Conservation (phyloP, 2,329 filamentous ascomycete genomes). For the Aspergillus hiratsukae region DNA sequence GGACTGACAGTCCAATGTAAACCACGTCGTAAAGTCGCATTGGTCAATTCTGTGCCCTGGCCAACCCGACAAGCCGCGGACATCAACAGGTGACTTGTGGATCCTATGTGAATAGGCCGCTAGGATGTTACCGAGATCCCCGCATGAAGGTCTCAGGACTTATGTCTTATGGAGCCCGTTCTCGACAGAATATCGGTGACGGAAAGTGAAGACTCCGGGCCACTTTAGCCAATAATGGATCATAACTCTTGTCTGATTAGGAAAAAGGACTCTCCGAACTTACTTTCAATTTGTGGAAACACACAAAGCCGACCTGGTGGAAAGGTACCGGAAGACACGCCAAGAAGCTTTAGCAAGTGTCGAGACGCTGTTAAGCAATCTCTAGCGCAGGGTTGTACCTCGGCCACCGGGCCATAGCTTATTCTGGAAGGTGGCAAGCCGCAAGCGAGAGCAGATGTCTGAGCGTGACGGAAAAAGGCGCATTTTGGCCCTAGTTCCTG, state of each 20-base stretch:
- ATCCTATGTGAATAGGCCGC: neutral
- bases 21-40: neutral
- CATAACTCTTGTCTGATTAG: neutral
- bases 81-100: neutral
- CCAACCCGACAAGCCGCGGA: neutral
- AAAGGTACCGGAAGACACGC: neutral
- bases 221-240: neutral
- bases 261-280: neutral
- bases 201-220: neutral
- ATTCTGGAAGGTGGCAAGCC: constrained; percentile 3
- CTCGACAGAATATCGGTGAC: neutral
- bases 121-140: neutral
- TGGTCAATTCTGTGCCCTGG: neutral
- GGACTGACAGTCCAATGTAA: neutral
- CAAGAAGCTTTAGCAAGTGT: neutral
- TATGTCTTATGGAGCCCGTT: neutral
- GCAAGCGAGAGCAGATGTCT: constrained; percentile 1
- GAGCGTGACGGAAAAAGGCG: neutral
- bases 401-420: constrained; percentile 2
- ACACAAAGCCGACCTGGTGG: neutral
- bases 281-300: neutral
- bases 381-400: constrained; percentile 2
- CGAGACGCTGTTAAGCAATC: constrained; percentile 3
- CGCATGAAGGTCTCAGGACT: neutral
- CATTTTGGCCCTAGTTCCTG: neutral